Percentiles rank a stretch among this genome's conserved stretches.
phyloP scores from a whole-genome alignment of 176 grass and related monocot genomes.

The Pontederia crassipes region DNA sequence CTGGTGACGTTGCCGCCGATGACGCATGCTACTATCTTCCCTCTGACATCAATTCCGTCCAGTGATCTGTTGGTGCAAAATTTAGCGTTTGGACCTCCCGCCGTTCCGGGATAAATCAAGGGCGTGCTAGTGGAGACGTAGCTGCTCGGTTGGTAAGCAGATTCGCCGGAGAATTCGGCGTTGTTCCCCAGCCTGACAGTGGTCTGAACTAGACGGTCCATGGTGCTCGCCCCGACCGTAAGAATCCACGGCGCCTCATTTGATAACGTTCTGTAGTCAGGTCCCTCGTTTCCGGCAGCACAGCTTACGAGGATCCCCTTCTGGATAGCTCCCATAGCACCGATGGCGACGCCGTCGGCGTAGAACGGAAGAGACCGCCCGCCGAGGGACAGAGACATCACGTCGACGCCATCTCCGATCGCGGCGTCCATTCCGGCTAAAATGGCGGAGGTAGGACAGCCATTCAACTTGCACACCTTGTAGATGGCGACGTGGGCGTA shows the following conservation, averaged over 20 bases:
- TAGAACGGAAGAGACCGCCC: conserved; percentile 22
- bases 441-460: neutral
- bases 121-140: neutral
- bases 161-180: neutral
- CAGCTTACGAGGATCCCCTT: conserved; percentile 44
- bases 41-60: neutral
- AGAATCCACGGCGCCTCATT: conserved; percentile 58
- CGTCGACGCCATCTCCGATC: conserved; percentile 18
- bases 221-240: conserved; percentile 36
- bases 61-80: neutral
- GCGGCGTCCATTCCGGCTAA: conserved; percentile 10
- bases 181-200: conserved; percentile 24
- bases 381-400: conserved; percentile 12
- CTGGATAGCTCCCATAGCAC: conserved; percentile 25
- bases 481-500: conserved; percentile 23
- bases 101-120: neutral
- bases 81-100: neutral
- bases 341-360: conserved; percentile 40
- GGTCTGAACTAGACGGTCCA: conserved; percentile 39
- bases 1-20: neutral
- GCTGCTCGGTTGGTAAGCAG: neutral
- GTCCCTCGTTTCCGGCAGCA: conserved; percentile 24
- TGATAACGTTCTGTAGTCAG: conserved; percentile 17
- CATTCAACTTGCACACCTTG: neutral
- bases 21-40: conserved; percentile 5